Percentiles rank a stretch among this genome's conserved stretches.
phyloP scores from a whole-genome alignment of 1,139 yeast species.

The Suhomyces kunorum region DNA sequence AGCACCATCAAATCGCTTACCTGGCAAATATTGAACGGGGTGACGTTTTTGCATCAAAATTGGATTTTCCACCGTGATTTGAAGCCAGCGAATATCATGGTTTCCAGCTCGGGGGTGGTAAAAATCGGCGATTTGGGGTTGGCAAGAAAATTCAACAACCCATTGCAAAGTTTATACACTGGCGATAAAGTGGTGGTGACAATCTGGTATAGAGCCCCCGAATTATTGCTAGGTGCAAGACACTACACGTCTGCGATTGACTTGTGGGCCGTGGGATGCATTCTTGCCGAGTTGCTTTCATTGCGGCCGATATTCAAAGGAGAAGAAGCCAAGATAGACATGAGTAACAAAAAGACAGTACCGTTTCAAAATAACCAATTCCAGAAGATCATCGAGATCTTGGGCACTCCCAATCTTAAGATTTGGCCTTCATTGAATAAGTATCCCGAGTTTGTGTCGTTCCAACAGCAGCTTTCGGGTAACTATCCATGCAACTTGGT shows the following conservation, averaged over 20 bases:
- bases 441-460: constrained; percentile 80
- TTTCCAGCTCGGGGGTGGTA: constrained; percentile 81
- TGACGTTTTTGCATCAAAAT: constrained; percentile 86
- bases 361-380: constrained; percentile 94
- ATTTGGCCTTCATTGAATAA: constrained; percentile 77
- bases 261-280: constrained; percentile 97
- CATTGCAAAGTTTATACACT: constrained; percentile 82
- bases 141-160: constrained; percentile 87
- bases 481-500: constrained; percentile 66
- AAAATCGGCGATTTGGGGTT: constrained; percentile 96
- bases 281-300: constrained; percentile 85
- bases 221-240: constrained; percentile 81
- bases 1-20: constrained; percentile 76
- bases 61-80: constrained; percentile 96
- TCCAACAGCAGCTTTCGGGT: constrained; percentile 52
- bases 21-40: constrained; percentile 93
- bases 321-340: constrained; percentile 93
- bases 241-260: constrained; percentile 96
- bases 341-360: constrained; percentile 74
- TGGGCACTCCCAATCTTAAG: constrained; percentile 80
- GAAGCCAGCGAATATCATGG: constrained; percentile 98
- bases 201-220: constrained; percentile 98
- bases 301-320: constrained; percentile 94
- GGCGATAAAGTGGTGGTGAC: constrained; percentile 98
- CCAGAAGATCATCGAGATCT: constrained; percentile 82